Base-by-base conservation (phyloP, 768 basidiomycete genomes). In the Mycena albidolilacea region DNA sequence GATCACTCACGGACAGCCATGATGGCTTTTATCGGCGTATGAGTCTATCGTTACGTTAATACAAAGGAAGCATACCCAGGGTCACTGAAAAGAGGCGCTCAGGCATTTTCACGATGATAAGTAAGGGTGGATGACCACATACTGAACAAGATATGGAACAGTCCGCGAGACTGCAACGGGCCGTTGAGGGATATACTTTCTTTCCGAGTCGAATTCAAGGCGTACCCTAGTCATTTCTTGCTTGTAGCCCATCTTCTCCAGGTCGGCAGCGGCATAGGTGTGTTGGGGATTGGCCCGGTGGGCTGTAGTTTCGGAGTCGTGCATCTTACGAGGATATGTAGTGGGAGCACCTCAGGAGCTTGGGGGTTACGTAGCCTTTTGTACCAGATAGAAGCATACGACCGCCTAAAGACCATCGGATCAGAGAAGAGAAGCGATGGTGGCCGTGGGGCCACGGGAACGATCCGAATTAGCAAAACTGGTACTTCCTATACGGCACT, bases 1-100 rank as follows among this genome's bases (percentile, higher is more conserved):
- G 12, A n/a, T 23, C 39, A 87, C 90, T 80, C 75, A 90, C 90
- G 90, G 70, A 91, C 90, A 39, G 90, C 89, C 83, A 90, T 87
- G 41, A 91, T 90, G 11, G 90, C 90, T 90, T 57, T 37, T 14
- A 48, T 48, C 11, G 9, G 15, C 10, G n/a, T 52, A 37, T 62
- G 35, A 30, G n/a, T 1, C 35, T n/a, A 46, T 39, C 41, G 1
- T 37, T 10, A 35, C n/a, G 44, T 41, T 14, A 48, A 46, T 59
- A 3, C 8, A 37, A 12, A 38, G 15, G 37, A 60, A 37, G 77
- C 81, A 15, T 70, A 89, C 89, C 87, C 43, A 90, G 80, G 1
- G 86, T 82, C 89, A 89, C 88, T 89, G 73, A 37, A 41, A 71
- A 46, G 38, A 30, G 52, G 21, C 12, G 11, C 14, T 50, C 59